Conservation (phyloP, 441 rosid species). For the Mallotus repandus region DNA sequence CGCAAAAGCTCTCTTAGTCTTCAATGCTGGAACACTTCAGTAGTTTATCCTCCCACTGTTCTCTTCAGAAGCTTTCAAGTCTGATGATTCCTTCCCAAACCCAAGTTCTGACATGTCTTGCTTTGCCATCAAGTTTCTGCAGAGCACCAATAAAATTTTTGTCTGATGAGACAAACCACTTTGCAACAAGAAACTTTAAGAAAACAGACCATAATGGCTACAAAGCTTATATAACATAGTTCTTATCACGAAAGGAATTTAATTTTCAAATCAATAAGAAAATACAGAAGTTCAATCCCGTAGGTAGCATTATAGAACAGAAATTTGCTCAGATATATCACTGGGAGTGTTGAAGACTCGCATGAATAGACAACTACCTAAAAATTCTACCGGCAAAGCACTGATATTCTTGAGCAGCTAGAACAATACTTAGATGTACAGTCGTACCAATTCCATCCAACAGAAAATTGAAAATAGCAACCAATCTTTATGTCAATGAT, state of each 20-base stretch:
- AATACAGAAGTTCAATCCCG: not conserved
- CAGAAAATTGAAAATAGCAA: not conserved
- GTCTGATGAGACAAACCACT: not conserved
- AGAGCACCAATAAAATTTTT: slow-evolving; percentile 7
- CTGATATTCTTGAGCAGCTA: not conserved
- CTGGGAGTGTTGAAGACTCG: not conserved
- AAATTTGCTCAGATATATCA: not conserved
- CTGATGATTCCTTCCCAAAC: slow-evolving; percentile 42
- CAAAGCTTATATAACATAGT: not conserved
- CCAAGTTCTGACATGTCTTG: slow-evolving; percentile 82
- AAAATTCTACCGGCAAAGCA: not conserved
- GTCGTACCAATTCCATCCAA: not conserved
- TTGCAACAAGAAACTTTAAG: slow-evolving; percentile 1
- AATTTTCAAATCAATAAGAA: not conserved
- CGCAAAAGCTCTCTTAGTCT: not conserved
- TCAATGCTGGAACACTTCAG: slow-evolving; percentile 17
- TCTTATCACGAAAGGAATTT: not conserved
- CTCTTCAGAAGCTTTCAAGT: slow-evolving; percentile 33
- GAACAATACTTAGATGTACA: not conserved
- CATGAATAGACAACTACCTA: not conserved
- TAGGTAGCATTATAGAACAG: not conserved
- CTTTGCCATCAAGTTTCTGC: slow-evolving; percentile 90
- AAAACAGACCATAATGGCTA: not conserved
- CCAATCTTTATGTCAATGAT: not conserved
- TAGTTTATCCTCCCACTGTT: slow-evolving; percentile 29